These are phyloP conservation scores for Plenodomus biglobosus DNA, from an alignment of 2,329 filamentous ascomycete species.

Conservation along the genomic window DNA sequence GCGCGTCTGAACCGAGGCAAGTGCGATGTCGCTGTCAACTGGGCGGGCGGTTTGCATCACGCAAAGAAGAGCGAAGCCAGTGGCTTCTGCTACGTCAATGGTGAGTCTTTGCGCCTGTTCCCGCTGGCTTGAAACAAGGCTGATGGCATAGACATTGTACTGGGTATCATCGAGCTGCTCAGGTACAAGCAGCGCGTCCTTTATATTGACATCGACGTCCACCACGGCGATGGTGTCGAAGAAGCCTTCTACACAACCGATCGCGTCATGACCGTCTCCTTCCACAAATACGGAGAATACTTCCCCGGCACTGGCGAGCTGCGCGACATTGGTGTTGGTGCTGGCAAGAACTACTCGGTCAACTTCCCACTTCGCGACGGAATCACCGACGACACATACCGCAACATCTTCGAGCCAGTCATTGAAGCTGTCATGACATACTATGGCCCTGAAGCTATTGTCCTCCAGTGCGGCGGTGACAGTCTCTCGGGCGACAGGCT, in stretches of 20 bases:
- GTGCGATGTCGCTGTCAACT: slow-evolving; percentile 65
- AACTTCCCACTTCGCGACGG: slow-evolving; percentile 71
- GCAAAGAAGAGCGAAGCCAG: slow-evolving; percentile 92
- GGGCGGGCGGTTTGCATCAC: slow-evolving; percentile 92
- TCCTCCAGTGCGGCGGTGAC: slow-evolving; percentile 69
- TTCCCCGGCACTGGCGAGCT: slow-evolving; percentile 71
- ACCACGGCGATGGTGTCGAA: slow-evolving; percentile 80
- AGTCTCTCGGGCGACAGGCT: slow-evolving; percentile 67
- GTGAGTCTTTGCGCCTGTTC: slow-evolving; percentile 11
- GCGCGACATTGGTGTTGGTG: slow-evolving; percentile 67
- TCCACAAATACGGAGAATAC: slow-evolving; percentile 74
- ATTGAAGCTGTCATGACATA: slow-evolving; percentile 70
- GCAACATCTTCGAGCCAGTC: slow-evolving; percentile 68
- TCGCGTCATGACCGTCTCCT: slow-evolving; percentile 70
- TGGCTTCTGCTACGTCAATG: slow-evolving; percentile 97
- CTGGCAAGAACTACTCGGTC: slow-evolving; percentile 67
- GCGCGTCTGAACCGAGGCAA: slow-evolving; percentile 68
- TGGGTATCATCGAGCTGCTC: slow-evolving; percentile 87
- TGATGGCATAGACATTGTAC: slow-evolving; percentile 74
- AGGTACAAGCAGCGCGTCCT: slow-evolving; percentile 81
- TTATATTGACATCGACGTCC: slow-evolving; percentile 93
- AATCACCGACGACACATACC: slow-evolving; percentile 68
- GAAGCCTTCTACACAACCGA: slow-evolving; percentile 73
- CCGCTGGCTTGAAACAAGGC: background rate
- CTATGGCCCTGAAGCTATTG: slow-evolving; percentile 67